These are phyloP conservation scores for Amanita thiersii DNA, from an alignment of 768 basidiomycete species.

Conservation along the genomic window DNA sequence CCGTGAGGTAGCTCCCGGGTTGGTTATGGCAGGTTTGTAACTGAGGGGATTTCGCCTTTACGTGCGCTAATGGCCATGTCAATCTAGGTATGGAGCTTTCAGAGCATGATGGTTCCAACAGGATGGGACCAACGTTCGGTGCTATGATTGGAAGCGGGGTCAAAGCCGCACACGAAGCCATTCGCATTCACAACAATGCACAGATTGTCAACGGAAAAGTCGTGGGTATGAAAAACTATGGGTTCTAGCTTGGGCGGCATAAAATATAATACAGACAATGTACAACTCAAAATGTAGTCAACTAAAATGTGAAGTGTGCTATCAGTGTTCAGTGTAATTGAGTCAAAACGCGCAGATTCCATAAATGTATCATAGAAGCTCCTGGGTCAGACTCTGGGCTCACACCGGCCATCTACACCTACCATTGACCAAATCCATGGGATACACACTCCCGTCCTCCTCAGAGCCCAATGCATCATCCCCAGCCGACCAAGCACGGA, in stretches of 20 bases:
- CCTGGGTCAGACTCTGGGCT: too few species aligned
- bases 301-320: too few species aligned
- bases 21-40: constrained; percentile 61
- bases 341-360: too few species aligned
- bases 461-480: constrained; percentile 20
- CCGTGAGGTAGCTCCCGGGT: constrained; percentile 67
- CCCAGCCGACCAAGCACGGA: constrained; percentile 49
- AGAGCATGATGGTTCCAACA: constrained; percentile 72
- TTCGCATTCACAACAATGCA: constrained; percentile 39
- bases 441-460: constrained; percentile 35
- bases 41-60: constrained; percentile 1
- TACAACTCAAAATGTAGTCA: too few species aligned
- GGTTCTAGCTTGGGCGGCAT: too few species aligned
- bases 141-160: constrained; percentile 75
- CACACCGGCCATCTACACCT: too few species aligned
- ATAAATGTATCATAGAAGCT: too few species aligned
- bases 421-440: constrained; percentile 25
- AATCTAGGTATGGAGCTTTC: constrained; percentile 70
- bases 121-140: constrained; percentile 75
- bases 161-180: constrained; percentile 62
- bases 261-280: too few species aligned
- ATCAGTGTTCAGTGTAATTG: too few species aligned
- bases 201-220: constrained; percentile 49
- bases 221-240: constrained; percentile 31
- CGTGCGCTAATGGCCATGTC: constrained; percentile 6